Base-by-base conservation (phyloP, 768 basidiomycete genomes). In the Hypholoma sublateritium region DNA sequence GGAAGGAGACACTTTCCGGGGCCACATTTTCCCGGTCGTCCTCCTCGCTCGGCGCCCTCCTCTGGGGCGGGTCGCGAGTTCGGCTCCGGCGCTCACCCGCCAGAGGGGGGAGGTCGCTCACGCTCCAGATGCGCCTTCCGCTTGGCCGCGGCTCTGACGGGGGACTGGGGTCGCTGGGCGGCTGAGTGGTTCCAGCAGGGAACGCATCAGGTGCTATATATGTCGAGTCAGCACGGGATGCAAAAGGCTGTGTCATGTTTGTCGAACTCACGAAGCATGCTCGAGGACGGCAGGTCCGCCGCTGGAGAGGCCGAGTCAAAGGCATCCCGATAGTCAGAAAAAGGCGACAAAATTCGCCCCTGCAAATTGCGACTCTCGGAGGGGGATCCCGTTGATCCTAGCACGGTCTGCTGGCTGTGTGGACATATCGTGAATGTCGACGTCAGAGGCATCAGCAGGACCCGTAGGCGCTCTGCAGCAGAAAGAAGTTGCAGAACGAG, bases 401-500 rank as follows among this genome's bases (percentile, higher is more conserved):
- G 34, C 21, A 24, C 21, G 53, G 13, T 32, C 17, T n/a, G 21
- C 14, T 39, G 44, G 47, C 25, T 24, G 22, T 22, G 46, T 7
- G 53, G 57, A 2, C 52, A 57, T 17, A 71, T 67, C 22, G 59
- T 58, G 53, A 74, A 71, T 14, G 54, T 62, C 54, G 70, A 67
- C 13, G 70, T 73, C 51, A 72, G 61, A 25, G 76, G 76, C 51
- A 72, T 67, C 4, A 79, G 65, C 50, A 77, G 63, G 32, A 65
- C 65, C 46, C 63, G 66, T 34, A 71, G 59, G 35, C 74, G 73
- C 48, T 53, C 76, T 77, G 60, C 11, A 57, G 16, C 19, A 49
- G 43, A 42, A 36, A n/a, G 19, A 25, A 34, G 53, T 32, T 32
- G 16, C 4, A 53, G 36, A 43, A 34, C 49, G 22, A 47, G 19